Percentiles rank a stretch among this genome's conserved stretches.
These are phyloP conservation scores for Amylocarpus encephaloides DNA, from an alignment of 2,329 filamentous ascomycete species.

Conservation along the genomic window DNA sequence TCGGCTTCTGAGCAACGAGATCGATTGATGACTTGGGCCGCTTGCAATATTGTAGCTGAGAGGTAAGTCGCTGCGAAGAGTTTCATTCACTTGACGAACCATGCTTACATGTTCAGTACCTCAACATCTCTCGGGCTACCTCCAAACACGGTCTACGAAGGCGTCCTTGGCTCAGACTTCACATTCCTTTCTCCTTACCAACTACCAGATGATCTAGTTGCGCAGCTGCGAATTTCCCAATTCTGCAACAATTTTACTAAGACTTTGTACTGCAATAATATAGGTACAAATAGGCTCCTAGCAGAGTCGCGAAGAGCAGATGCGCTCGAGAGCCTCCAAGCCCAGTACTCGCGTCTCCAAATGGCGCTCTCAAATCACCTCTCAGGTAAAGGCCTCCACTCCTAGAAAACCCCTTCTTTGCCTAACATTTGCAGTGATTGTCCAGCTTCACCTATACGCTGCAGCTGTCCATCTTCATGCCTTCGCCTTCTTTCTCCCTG, in stretches of 20 bases:
- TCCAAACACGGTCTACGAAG: slow-evolving; percentile 55
- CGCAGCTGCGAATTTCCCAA: slow-evolving; percentile 47
- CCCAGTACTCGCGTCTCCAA: background rate
- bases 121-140: slow-evolving; percentile 65
- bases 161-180: slow-evolving; percentile 42
- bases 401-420: background rate
- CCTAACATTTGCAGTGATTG: slow-evolving; percentile 11
- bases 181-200: slow-evolving; percentile 37
- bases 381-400: slow-evolving; percentile 5
- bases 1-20: slow-evolving; percentile 34
- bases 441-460: slow-evolving; percentile 16
- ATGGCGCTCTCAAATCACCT: background rate
- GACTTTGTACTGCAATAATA: slow-evolving; percentile 50
- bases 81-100: background rate
- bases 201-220: slow-evolving; percentile 45
- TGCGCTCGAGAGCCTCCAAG: background rate
- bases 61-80: slow-evolving; percentile 39
- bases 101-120: slow-evolving; percentile 37
- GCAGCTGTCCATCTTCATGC: slow-evolving; percentile 16
- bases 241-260: slow-evolving; percentile 53
- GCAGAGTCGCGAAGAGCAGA: slow-evolving; percentile 34
- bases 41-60: slow-evolving; percentile 62
- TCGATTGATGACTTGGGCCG: slow-evolving; percentile 59
- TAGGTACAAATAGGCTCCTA: slow-evolving; percentile 36
- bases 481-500: slow-evolving; percentile 25